Evolutionary conservation across 768 basidiomycete genomes (phyloP).

Genomic region (Rhizopogon vesiculosus): DNA sequence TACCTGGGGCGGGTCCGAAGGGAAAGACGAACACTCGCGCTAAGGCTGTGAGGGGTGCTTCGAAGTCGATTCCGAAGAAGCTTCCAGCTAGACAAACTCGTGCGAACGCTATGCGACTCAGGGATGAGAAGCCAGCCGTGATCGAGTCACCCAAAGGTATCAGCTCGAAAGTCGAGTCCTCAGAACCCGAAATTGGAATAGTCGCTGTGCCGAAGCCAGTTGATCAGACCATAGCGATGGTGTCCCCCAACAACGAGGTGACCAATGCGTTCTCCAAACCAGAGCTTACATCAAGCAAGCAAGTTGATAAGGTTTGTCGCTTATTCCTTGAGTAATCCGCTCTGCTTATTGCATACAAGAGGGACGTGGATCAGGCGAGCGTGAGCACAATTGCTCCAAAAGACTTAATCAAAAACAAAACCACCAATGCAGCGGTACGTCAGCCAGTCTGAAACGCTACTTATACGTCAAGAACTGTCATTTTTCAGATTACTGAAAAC

Average conservation of each 20-base stretch:
- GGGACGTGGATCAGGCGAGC: neutral
- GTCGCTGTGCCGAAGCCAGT: too few relatives aligned
- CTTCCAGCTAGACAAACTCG: neutral
- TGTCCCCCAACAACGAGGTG: too few relatives aligned
- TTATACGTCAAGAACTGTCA: neutral
- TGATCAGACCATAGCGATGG: neutral
- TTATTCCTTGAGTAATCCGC: neutral
- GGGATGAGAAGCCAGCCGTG: conserved; percentile 4
- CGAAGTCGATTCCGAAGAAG: conserved; percentile 3
- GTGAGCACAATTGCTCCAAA: neutral
- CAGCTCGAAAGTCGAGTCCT: neutral
- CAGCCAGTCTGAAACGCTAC: neutral
- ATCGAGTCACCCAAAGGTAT: neutral
- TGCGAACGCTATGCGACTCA: conserved; percentile 25
- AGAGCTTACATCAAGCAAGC: neutral
- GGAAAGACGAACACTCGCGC: conserved; percentile 5
- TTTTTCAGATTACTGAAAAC: neutral
- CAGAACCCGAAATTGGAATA: neutral
- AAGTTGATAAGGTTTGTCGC: neutral
- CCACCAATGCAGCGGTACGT: neutral
- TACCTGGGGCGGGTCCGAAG: conserved; percentile 14
- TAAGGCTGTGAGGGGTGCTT: conserved; percentile 14
- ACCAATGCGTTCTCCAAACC: neutral
- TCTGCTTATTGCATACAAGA: neutral
- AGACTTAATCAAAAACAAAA: too few relatives aligned